Base-by-base conservation (phyloP, 805 yeast species). In the Starmerella apis region DNA sequence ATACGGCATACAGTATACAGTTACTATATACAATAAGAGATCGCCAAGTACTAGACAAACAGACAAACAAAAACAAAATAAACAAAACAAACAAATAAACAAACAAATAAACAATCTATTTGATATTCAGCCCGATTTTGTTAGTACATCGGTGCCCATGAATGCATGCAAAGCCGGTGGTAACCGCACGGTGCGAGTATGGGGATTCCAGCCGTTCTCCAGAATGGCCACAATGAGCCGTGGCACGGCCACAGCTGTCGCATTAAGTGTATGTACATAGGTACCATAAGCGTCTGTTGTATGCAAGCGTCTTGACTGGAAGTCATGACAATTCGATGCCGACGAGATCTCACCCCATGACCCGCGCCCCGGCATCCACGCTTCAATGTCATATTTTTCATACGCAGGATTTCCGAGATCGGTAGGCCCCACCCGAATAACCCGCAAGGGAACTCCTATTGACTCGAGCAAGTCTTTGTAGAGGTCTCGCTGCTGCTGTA, bases 301-400 rank as follows among this genome's bases (percentile, higher is more conserved):
- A 35, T 81, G 80, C 58, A 92, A 71, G 60, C 97, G 74, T 65
- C 95, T 74, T 7, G 94, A 69, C 68, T 92, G 98, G 64, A 77
- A 92, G 57, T 88, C 96, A 3, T 86, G 77, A 65, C 98, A 92
- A 63, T 88, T 90, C 2, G 96, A 87, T 1, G 94, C 75, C 25
- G 95, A 85, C 1, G 94, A 80, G 28, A 92, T 72, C 63, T 92
- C 98, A 3, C 98, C 98, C 86, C 94, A 90, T 1, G 69, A 64
- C 0, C 86, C 88, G 59, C 96, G 76, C 2, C 97, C 96, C 0
- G 97, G 97, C 97, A 92, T 90, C 87, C 95, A 86, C 0, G 88
- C 95, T 66, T 92, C 98, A 50, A 88, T 85, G 59, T 92, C 98
- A 63, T 80, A 86, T 64, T 92, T 92, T 61, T 83, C 81, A 65